Conservation (phyloP, 2,329 filamentous ascomycete genomes). For the Aspergillus terreus region DNA sequence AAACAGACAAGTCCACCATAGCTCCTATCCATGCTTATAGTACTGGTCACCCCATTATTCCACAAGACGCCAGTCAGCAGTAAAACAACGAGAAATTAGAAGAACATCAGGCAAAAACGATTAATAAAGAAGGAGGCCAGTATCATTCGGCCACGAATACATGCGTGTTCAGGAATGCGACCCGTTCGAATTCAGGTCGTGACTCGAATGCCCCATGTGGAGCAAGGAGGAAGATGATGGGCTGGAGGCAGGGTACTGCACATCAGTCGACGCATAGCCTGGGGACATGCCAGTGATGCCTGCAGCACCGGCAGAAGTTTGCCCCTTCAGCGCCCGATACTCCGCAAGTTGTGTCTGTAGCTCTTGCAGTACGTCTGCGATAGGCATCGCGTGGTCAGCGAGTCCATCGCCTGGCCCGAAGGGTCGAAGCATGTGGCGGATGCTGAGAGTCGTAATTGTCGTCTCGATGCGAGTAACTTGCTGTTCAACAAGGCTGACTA, state of each 20-base stretch:
- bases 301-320: constrained; percentile 28
- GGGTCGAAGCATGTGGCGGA: constrained; percentile 75
- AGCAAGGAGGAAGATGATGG: constrained; percentile 28
- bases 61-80: constrained; percentile 22
- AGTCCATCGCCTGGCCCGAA: constrained; percentile 60
- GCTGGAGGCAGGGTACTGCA: constrained; percentile 17
- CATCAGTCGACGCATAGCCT: constrained; percentile 11
- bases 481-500: constrained; percentile 88
- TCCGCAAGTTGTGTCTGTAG: constrained; percentile 40
- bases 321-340: constrained; percentile 38
- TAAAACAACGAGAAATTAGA: constrained; percentile 6
- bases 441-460: constrained; percentile 71
- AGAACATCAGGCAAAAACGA: not conserved
- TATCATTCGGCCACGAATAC: not conserved
- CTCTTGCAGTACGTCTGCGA: constrained; percentile 59
- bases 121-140: constrained; percentile 5
- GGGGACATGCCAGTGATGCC: constrained; percentile 19
- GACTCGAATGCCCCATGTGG: constrained; percentile 16
- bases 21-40: constrained; percentile 28
- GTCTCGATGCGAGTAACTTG: constrained; percentile 95
- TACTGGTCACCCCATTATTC: constrained; percentile 16
- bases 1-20: constrained; percentile 17
- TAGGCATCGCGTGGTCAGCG: constrained; percentile 72
- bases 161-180: constrained; percentile 1
- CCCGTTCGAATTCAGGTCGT: constrained; percentile 12